phyloP scores from a whole-genome alignment of 2,329 filamentous ascomycete species.

The Aspergillus fructus region DNA sequence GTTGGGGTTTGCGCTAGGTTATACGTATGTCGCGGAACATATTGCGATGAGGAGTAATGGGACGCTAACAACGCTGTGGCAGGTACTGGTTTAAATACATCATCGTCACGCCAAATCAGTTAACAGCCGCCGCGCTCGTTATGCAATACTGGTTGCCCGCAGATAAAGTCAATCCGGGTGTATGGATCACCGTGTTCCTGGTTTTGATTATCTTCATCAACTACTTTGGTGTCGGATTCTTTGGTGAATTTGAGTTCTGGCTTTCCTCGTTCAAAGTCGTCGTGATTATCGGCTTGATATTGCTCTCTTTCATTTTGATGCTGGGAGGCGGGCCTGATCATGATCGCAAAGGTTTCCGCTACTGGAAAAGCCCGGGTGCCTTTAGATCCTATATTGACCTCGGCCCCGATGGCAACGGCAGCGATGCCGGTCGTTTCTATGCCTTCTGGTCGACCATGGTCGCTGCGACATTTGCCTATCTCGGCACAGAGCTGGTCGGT shows the following conservation, averaged over 20 bases:
- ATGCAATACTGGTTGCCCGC: slow-evolving; percentile 73
- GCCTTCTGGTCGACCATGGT: slow-evolving; percentile 71
- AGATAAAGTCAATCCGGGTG: slow-evolving; percentile 69
- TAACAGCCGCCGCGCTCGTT: slow-evolving; percentile 76
- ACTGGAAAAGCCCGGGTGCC: slow-evolving; percentile 64
- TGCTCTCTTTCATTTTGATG: slow-evolving; percentile 64
- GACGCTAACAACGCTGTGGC: slow-evolving; percentile 1
- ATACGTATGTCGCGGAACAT: slow-evolving; percentile 51
- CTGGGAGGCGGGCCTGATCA: slow-evolving; percentile 65
- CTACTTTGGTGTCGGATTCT: slow-evolving; percentile 68
- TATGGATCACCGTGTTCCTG: slow-evolving; percentile 74
- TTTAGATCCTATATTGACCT: slow-evolving; percentile 50
- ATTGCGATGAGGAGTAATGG: not conserved
- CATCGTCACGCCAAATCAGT: slow-evolving; percentile 80
- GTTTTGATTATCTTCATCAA: slow-evolving; percentile 65
- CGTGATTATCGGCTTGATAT: slow-evolving; percentile 64
- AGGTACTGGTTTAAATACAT: slow-evolving; percentile 72
- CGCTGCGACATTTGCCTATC: slow-evolving; percentile 75
- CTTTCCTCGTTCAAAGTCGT: slow-evolving; percentile 66
- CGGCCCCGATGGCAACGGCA: slow-evolving; percentile 22
- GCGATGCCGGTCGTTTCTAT: slow-evolving; percentile 55
- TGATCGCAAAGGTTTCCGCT: slow-evolving; percentile 64
- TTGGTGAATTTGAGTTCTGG: slow-evolving; percentile 66
- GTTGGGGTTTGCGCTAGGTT: slow-evolving; percentile 76
- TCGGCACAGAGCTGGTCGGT: slow-evolving; percentile 74